Evolutionary conservation across 2,329 filamentous ascomycete genomes (phyloP), one percentile per base, ranked within the genome.

Genomic region (Aspergillus thermomutatus): DNA sequence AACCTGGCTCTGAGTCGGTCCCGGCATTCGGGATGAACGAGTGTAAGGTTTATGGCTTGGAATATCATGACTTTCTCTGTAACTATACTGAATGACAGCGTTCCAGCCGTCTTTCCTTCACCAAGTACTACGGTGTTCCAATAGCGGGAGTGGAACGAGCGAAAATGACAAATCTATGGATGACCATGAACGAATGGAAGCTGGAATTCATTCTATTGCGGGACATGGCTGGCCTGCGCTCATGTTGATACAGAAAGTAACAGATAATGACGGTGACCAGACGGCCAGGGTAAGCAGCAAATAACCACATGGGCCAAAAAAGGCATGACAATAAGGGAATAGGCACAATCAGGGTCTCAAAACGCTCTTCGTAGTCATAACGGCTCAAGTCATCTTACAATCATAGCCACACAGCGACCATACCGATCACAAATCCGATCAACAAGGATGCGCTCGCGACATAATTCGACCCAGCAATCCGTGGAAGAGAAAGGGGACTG

Each of bases 361-460:
- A 14, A 11, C 10, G 10, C 43, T 7, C 4, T 7, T 46, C 23
- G 14, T 26, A 26, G n/a, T 46, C 23, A 14, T 46, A 45, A 17
- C 6, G 43, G 17, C 37, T 14, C 6, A 41, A 41, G 14, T 7
- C 37, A 41, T 41, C 37, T 5, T 41, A 19, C 4, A 14, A 7
- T 46, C 43, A 60, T 23, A 60, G 43, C 56, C 53, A 60, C 37
- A 56, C 23, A 10, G 56, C 53, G 28, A 60, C 47, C 14, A 49
- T 49, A 23, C 56, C 53, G 9, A 55, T 43, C 27, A 37, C 34
- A 37, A 52, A n/a, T 40, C 56, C 58, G 14, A 60, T 11, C 4
- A 53, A 40, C 23, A 56, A 8, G 9, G 54, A 53, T 17, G 50
- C 31, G 19, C 52, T 37, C 17, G 37, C 43, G 10, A 46, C 10